Evolutionary conservation across 352 stramenopile genomes (phyloP).

Genomic region (Phytophthora rubi): DNA sequence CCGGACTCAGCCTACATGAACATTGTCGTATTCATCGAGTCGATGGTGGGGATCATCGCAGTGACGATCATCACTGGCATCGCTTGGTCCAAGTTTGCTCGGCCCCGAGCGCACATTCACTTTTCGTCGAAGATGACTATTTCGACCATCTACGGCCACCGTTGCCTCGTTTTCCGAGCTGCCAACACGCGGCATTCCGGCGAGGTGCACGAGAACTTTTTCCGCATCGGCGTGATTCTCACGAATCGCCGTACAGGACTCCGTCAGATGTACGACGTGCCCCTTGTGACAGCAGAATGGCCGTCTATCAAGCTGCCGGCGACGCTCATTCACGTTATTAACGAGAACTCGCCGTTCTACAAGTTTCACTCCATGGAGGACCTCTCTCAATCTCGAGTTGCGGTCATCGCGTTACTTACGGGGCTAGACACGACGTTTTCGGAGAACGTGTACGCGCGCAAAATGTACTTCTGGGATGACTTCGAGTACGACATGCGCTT

Average conservation of each 20-base stretch:
- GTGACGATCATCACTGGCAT: constrained; percentile 89
- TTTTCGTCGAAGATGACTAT: constrained; percentile 79
- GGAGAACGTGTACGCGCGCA: constrained; percentile 86
- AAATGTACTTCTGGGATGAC: constrained; percentile 91
- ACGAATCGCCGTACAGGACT: constrained; percentile 84
- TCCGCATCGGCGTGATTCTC: constrained; percentile 83
- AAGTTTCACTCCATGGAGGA: constrained; percentile 76
- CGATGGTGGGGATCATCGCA: constrained; percentile 74
- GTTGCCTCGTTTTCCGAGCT: constrained; percentile 81
- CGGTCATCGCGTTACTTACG: constrained; percentile 80
- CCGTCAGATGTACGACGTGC: constrained; percentile 85
- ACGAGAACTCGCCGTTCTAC: constrained; percentile 81
- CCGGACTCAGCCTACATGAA: constrained; percentile 73
- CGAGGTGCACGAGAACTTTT: constrained; percentile 85
- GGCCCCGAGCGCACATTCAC: constrained; percentile 80
- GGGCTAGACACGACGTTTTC: constrained; percentile 87
- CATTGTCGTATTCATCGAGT: constrained; percentile 79
- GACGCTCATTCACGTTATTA: constrained; percentile 86
- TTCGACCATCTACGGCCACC: constrained; percentile 74
- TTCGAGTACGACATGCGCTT: constrained; percentile 84
- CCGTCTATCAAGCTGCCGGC: constrained; percentile 84
- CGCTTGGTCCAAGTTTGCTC: constrained; percentile 86
- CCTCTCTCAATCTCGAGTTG: constrained; percentile 73
- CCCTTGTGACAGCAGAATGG: constrained; percentile 80
- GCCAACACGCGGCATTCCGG: constrained; percentile 82